A percentile compares a stretch with the other conserved stretches of the same genome.
Conservation (phyloP, 2,329 filamentous ascomycete genomes). For the Fusarium illudens region DNA sequence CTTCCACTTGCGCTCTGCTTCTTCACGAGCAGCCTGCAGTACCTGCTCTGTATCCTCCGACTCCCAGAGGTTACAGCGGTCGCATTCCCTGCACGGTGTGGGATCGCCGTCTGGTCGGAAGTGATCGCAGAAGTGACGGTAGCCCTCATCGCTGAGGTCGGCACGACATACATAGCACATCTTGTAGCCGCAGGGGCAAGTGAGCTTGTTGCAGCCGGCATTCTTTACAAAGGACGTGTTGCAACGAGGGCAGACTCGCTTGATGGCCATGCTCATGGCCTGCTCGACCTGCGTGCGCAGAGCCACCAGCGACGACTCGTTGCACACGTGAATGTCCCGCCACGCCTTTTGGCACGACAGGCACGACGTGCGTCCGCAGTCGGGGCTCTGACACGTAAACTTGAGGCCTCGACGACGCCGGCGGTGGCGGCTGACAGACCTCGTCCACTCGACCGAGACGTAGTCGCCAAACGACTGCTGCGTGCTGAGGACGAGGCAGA, state of each 20-base stretch:
- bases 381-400: slow-evolving; percentile 77
- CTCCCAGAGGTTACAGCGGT: slow-evolving; percentile 81
- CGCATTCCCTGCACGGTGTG: slow-evolving; percentile 78
- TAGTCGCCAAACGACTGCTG: slow-evolving; percentile 53
- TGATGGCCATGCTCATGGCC: slow-evolving; percentile 92
- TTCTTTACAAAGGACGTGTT: slow-evolving; percentile 92
- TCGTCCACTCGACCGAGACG: slow-evolving; percentile 59
- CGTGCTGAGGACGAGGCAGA: slow-evolving; percentile 55
- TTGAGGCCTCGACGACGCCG: slow-evolving; percentile 76
- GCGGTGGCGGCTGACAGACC: slow-evolving; percentile 72
- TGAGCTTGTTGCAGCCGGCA: slow-evolving; percentile 95
- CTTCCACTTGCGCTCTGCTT: slow-evolving; percentile 77
- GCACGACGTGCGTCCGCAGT: slow-evolving; percentile 78
- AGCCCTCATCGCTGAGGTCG: slow-evolving; percentile 77
- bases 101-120: slow-evolving; percentile 83
- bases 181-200: slow-evolving; percentile 92
- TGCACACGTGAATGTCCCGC: slow-evolving; percentile 89
- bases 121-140: slow-evolving; percentile 95
- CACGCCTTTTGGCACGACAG: slow-evolving; percentile 83
- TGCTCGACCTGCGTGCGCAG: slow-evolving; percentile 90
- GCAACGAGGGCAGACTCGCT: slow-evolving; percentile 92
- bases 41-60: slow-evolving; percentile 76
- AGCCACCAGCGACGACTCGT: slow-evolving; percentile 82
- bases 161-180: slow-evolving; percentile 98
- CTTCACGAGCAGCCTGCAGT: slow-evolving; percentile 72